Percentiles rank a stretch among this genome's conserved stretches.
phyloP scores from a whole-genome alignment of 2,329 filamentous ascomycete species.

The Fusarium bactridioides region DNA sequence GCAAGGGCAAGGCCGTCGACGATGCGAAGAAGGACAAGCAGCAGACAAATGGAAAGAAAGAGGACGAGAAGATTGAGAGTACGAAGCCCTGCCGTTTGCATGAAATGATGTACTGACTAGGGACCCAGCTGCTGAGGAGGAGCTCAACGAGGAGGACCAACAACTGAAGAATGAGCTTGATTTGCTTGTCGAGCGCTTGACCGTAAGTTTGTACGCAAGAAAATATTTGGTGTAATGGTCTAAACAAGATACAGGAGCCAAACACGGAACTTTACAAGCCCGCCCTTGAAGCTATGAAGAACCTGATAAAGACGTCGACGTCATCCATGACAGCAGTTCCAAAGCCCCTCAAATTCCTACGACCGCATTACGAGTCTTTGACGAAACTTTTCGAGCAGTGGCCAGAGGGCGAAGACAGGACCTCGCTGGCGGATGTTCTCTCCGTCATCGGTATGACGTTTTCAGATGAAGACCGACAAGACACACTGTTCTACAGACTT shows the following conservation, averaged over 20 bases:
- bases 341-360: constrained; percentile 96
- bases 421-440: constrained; percentile 89
- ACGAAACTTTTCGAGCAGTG: constrained; percentile 90
- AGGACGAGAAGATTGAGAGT: constrained; percentile 69
- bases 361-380: constrained; percentile 93
- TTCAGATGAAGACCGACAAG: constrained; percentile 93
- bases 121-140: constrained; percentile 66
- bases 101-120: constrained; percentile 33
- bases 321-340: constrained; percentile 99
- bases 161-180: constrained; percentile 98
- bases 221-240: not conserved
- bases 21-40: constrained; percentile 75
- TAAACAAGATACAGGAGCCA: constrained; percentile 69
- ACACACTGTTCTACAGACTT: constrained; percentile 95
- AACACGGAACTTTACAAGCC: constrained; percentile 89
- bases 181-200: constrained; percentile 95
- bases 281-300: constrained; percentile 95
- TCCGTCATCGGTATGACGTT: constrained; percentile 99
- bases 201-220: constrained; percentile 60
- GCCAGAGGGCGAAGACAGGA: constrained; percentile 85
- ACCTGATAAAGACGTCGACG: constrained; percentile 97
- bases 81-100: constrained; percentile 35
- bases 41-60: constrained; percentile 77
- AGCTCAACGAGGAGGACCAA: constrained; percentile 97
- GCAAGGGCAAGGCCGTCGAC: constrained; percentile 90